phyloP scores from a whole-genome alignment of 2,329 filamentous ascomycete species.

The Claviceps sp. region DNA sequence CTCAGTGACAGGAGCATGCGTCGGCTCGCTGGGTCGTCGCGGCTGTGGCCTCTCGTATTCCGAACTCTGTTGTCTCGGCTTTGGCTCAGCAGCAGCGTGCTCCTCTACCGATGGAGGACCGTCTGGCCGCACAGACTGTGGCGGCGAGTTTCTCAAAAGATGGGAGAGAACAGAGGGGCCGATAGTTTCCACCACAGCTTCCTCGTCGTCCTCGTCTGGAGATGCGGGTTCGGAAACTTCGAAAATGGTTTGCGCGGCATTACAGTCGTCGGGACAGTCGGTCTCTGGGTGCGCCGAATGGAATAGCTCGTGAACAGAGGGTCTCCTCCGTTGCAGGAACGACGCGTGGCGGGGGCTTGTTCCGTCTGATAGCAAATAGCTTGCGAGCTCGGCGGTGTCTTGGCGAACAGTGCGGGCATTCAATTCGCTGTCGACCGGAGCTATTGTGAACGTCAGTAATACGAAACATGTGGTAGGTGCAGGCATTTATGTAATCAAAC shows the following conservation, averaged over 20 bases:
- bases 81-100: not conserved
- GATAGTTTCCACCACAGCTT: conserved; percentile 9
- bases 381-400: conserved; percentile 77
- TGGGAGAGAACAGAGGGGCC: conserved; percentile 32
- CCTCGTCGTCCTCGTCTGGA: conserved; percentile 10
- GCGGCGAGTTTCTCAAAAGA: conserved; percentile 36
- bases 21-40: conserved; percentile 4
- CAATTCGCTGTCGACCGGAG: conserved; percentile 52
- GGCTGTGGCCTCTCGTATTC: conserved; percentile 6
- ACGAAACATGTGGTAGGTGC: not conserved
- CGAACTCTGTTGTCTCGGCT: not conserved
- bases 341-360: conserved; percentile 29
- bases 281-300: conserved; percentile 11
- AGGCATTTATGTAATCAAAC: not conserved
- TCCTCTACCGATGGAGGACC: conserved; percentile 3
- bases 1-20: conserved; percentile 21
- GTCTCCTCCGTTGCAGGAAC: conserved; percentile 28
- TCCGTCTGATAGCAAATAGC: conserved; percentile 60
- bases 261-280: conserved; percentile 12
- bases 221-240: conserved; percentile 42
- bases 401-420: conserved; percentile 71
- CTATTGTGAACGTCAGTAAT: conserved; percentile 16
- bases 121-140: conserved; percentile 18
- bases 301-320: conserved; percentile 17
- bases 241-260: conserved; percentile 37